Percentiles rank a stretch among this genome's conserved stretches.
phyloP scores from a whole-genome alignment of 805 yeast genomes.

The Clavispora fructus region DNA sequence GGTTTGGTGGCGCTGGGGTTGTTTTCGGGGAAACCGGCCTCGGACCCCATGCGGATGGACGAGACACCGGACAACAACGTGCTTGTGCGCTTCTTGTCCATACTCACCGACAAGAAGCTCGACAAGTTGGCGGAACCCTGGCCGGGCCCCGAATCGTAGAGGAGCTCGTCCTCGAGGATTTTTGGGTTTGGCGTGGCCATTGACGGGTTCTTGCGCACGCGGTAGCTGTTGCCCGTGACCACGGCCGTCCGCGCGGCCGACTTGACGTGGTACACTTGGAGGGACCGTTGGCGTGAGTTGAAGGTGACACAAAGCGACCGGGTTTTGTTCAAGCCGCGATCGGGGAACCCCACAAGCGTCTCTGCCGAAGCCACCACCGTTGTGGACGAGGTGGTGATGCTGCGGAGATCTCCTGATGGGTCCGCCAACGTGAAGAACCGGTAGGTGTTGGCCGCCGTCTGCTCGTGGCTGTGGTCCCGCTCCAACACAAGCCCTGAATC shows the following conservation, averaged over 20 bases:
- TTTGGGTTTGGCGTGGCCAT: constrained; percentile 39
- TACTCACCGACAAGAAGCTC: constrained; percentile 24
- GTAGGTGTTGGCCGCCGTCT: constrained; percentile 7
- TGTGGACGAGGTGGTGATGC: constrained; percentile 65
- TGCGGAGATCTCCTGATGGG: constrained; percentile 70
- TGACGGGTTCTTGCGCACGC: constrained; percentile 23
- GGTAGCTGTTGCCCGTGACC: constrained; percentile 1
- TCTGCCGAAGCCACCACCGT: constrained; percentile 58
- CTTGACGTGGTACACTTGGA: constrained; percentile 55
- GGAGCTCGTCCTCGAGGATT: constrained; percentile 37
- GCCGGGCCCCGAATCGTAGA: constrained; percentile 6
- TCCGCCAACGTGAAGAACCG: constrained; percentile 65
- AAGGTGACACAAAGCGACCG: constrained; percentile 53
- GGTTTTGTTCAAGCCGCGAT: constrained; percentile 24
- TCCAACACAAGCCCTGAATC: constrained; percentile 66
- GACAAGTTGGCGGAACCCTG: constrained; percentile 2
- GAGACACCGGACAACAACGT: constrained; percentile 38
- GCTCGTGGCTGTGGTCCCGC: constrained; percentile 21
- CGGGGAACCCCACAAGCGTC: constrained; percentile 52
- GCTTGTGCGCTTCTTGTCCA: constrained; percentile 42
- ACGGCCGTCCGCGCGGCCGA: constrained; percentile 19
- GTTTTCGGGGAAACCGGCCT: constrained; percentile 23
- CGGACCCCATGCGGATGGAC: constrained; percentile 41
- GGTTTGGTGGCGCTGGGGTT: constrained; percentile 8
- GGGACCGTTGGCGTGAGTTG: constrained; percentile 38